phyloP scores from a whole-genome alignment of 169 alveolate genomes.

The Plasmodium yoelii region DNA sequence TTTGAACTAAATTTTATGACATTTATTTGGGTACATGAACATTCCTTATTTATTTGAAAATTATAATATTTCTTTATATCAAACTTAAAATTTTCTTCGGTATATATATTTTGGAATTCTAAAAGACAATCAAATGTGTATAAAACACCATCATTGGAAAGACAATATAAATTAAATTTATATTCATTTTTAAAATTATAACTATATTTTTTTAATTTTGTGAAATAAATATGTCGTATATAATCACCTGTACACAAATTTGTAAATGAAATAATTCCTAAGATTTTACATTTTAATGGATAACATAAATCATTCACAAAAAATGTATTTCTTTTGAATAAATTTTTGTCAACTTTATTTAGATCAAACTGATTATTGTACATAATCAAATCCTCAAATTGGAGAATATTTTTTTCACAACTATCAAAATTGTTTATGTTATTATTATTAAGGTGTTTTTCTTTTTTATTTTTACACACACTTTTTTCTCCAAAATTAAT shows the following conservation, averaged over 20 bases:
- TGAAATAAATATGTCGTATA: conserved; percentile 18
- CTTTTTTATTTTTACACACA: no score
- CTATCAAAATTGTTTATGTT: background rate
- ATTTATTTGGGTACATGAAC: conserved; percentile 13
- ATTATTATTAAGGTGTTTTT: background rate
- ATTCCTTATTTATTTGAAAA: conserved; percentile 30
- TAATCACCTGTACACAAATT: conserved; percentile 17
- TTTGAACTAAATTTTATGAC: conserved; percentile 18
- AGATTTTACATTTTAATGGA: conserved; percentile 18
- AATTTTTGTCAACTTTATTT: conserved; percentile 58
- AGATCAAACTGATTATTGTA: conserved; percentile 46
- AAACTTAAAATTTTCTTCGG: conserved; percentile 17
- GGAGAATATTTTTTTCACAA: background rate
- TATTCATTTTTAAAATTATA: background rate
- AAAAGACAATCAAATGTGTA: conserved; percentile 28
- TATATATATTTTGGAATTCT: background rate
- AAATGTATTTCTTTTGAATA: conserved; percentile 61
- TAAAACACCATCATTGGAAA: conserved; percentile 55
- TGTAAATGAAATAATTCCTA: conserved; percentile 23
- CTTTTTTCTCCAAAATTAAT: background rate
- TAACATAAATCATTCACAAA: conserved; percentile 41
- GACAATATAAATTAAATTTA: conserved; percentile 31
- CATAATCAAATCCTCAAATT: conserved; percentile 23
- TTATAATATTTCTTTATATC: conserved; percentile 16
- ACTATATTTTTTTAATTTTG: conserved; percentile 17